Base-by-base conservation (phyloP, 2,329 filamentous ascomycete species). In the Colletotrichum sp. region DNA sequence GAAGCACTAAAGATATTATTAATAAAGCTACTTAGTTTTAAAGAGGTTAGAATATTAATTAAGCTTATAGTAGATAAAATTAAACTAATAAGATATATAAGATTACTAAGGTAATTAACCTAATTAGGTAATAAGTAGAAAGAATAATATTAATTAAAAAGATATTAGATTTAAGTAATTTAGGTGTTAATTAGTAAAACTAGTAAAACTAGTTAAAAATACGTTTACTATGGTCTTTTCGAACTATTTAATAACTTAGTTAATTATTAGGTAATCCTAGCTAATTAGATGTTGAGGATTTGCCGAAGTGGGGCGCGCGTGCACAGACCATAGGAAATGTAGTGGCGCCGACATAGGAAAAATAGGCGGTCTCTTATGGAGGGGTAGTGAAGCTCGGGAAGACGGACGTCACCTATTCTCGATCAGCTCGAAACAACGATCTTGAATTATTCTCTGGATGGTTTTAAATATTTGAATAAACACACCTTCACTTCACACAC, bases 401-500 rank as follows among this genome's bases (percentile, higher is more conserved):
- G 34, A 36, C n/a, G 44, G 44, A 21, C n/a, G 44, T 52, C 44
- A 52, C 9, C 44, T 52, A n/a, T 52, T 21, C n/a, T 21, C n/a
- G n/a, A 52, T 13, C n/a, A 52, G 44, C n/a, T 52, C 44, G 44
- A 21, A 52, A 21, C 6, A 21, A 52, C 13, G 10, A 21, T 21
- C 44, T 28, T 18, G 24, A 18, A 26, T 28, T 28, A 8, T 9
- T 28, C 12, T 26, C 21, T 59, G 24, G 16, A 59, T 59, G 24
- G 16, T 15, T 9, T 28, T 18, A 87, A 64, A 30, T 32, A 5
- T n/a, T 30, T 32, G 44, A 13, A 59, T 3, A 9, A 15, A 63
- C 6, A 63, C 30, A 32, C 32, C n/a, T 34, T 73, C 36, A 76
- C 66, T 69, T 74, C 7, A 98, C 85, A 84, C 96, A 98, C 85